Evolutionary conservation across 192 early-diverging fungal species (phyloP), one percentile per base, ranked within the genome.

Genomic region (Backusella liffmaniae): DNA sequence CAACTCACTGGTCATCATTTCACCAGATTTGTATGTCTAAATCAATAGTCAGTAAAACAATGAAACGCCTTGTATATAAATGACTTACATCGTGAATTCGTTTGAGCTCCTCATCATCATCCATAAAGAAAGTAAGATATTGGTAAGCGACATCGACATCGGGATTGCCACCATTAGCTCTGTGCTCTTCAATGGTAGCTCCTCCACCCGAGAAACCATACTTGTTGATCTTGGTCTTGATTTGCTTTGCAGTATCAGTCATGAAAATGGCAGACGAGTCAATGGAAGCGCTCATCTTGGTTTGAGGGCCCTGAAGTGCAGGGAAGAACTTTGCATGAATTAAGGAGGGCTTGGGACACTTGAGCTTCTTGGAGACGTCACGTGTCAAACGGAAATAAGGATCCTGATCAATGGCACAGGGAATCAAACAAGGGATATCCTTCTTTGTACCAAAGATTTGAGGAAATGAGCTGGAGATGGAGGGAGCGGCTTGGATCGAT

Each of bases 381-480:
- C 98, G 91, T 0, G 98, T 98, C 59, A 99, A 84, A 7, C 98
- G 91, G 90, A 99, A 99, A 86, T 99, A 99, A 66, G 98, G 98
- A 79, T 99, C 98, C 84, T 99, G 98, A 82, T 99, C 98, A 80
- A 99, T 97, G 56, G 96, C 97, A 78, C 96, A 98, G 29, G 98
- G 98, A 76, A 99, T 98, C 85, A 99, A 85, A 80, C 95, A 96
- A 5, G 98, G 97, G 75, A 98, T 92, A 77, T 99, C 96, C 49
- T 82, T 88, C 77, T 93, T 94, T 23, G 79, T 78, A 34, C 98
- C 98, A 87, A 98, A 99, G 70, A 99, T 99, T 66, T 93, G 88
- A 16, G 97, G 97, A 88, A 99, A 99, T 5, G 92, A 86, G 83
- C 95, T 97, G 76, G 94, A 96, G 79, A 99, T 93, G 5, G 97